Base-by-base conservation (phyloP, 805 yeast genomes). In the Spathaspora sp. region DNA sequence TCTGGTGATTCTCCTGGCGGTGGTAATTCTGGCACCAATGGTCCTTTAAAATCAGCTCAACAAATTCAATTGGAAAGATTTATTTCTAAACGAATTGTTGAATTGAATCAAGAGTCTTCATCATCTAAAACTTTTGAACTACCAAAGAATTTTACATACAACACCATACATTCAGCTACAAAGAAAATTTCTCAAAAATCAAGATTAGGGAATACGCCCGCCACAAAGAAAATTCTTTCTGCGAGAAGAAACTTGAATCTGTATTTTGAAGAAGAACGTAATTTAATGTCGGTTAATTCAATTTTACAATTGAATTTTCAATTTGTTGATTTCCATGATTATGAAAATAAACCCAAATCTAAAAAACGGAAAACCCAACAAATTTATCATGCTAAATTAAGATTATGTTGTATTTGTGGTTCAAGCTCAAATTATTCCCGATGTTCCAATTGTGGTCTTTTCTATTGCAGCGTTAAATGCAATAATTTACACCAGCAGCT, bases 251-350 rank as follows among this genome's bases (percentile, higher is more conserved):
- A 72, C 58, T 66, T 75, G 57, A 72, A 70, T 51, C 69, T 67
- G 67, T 74, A 74, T 54, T 73, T 74, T 51, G 79, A 75, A 58
- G 78, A 75, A 55, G 79, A 75, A 53, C 60, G 76, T 29, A 73
- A 75, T 59, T 63, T 73, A 57, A 69, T 75, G 10, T 65, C 76
- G 19, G 65, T 74, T 48, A 75, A 75, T 57, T 60, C 76, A 29
- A 73, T 75, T n/a, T 63, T 74, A 49, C 65, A 66, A 44, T 63
- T 70, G 45, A 72, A 71, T 55, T 75, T 64, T 57, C 73, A 71
- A 53, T 75, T 73, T 56, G 65, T 74, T 14, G 77, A 73, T 49
- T 72, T 66, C 52, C 31, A 50, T 35, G 62, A 59, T 12, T 35
- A 35, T 35, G 40, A 35, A 35, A 47, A 42, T n/a, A 49, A 48